A percentile compares a stretch with the other conserved stretches of the same genome.
Conservation (phyloP, 352 stramenopile genomes). For the Pythium brachiatum region DNA sequence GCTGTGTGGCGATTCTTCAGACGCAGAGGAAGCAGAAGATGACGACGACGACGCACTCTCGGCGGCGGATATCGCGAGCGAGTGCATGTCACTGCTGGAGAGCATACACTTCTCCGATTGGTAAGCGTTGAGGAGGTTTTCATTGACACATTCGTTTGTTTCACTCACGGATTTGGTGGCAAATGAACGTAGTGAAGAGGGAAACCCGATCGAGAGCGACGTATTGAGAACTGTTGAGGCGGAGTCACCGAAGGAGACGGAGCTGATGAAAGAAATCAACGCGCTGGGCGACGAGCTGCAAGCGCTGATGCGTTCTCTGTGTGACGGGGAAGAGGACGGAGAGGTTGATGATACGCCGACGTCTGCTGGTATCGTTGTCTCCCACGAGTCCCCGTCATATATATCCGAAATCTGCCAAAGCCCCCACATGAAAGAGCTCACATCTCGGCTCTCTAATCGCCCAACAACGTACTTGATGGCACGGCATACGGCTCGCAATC, state of each 20-base stretch:
- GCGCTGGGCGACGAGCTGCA: constrained; percentile 12
- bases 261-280: constrained; percentile 7
- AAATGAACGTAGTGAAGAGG: background rate
- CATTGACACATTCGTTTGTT: background rate
- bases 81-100: constrained; percentile 16
- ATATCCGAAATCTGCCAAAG: background rate
- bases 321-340: background rate
- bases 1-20: background rate
- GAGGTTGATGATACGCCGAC: background rate
- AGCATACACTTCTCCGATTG: background rate
- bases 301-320: constrained; percentile 7
- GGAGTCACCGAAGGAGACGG: background rate
- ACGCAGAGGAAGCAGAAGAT: background rate
- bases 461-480: background rate
- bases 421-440: constrained; percentile 17
- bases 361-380: background rate
- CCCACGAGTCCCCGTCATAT: background rate
- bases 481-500: background rate
- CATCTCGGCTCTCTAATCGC: background rate
- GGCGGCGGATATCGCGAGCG: constrained; percentile 14
- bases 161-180: too few species aligned
- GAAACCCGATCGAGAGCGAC: background rate
- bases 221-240: background rate
- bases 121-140: background rate
- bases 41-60: constrained; percentile 3